A percentile compares a stretch with the other conserved stretches of the same genome.
phyloP scores from a whole-genome alignment of 352 stramenopile genomes.

The Phytopythium montanum region DNA sequence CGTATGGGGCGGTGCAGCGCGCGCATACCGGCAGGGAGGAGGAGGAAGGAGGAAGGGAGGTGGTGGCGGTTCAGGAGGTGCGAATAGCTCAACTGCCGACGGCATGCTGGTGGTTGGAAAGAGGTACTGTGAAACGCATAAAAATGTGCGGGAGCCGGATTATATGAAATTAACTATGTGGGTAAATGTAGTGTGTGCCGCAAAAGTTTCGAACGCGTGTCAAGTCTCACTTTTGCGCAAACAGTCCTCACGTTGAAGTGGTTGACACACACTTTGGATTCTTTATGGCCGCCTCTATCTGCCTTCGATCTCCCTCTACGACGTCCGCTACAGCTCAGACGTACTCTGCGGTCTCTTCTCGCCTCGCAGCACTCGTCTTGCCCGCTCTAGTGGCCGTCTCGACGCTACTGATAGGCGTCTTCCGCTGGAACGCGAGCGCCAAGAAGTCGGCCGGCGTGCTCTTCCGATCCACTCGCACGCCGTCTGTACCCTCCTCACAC shows the following conservation, averaged over 20 bases:
- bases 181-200: not conserved
- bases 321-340: not conserved
- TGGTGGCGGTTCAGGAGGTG: not conserved
- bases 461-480: not conserved
- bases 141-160: not conserved
- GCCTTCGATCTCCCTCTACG: too few species aligned
- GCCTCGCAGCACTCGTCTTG: slow-evolving; percentile 24
- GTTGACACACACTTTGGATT: too few species aligned
- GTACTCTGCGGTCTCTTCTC: slow-evolving; percentile 14
- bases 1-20: not conserved
- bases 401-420: slow-evolving; percentile 3
- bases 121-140: not conserved
- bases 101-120: not conserved
- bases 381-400: not conserved
- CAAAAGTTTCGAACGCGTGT: not conserved
- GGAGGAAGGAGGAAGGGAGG: not conserved
- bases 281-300: not conserved
- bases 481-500: slow-evolving; percentile 6
- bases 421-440: slow-evolving; percentile 45
- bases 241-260: not conserved
- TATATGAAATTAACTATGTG: not conserved
- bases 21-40: not conserved
- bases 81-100: not conserved
- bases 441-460: slow-evolving; percentile 31
- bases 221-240: not conserved